Conservation (phyloP, 768 basidiomycete species). For the Leucosporidium creatinivorum region DNA sequence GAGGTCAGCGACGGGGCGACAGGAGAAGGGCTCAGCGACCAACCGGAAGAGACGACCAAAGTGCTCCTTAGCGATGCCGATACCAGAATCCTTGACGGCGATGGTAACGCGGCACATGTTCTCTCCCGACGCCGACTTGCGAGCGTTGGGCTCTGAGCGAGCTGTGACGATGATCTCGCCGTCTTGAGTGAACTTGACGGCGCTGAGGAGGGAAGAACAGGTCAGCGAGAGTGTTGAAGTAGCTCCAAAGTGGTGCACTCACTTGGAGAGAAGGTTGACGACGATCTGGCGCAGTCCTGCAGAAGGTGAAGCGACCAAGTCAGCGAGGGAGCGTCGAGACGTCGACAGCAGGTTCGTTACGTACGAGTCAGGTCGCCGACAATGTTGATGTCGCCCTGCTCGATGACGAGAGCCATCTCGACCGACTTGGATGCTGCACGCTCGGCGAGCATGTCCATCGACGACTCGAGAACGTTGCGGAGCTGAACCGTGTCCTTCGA, state of each 20-base stretch:
- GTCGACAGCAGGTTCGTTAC: background rate
- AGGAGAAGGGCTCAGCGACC: background rate
- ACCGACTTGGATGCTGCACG: conserved; percentile 26
- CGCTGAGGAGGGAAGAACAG: background rate
- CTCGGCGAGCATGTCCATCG: conserved; percentile 32
- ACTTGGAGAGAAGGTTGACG: conserved; percentile 30
- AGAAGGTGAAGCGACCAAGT: background rate
- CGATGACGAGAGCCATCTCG: conserved; percentile 25
- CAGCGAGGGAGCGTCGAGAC: background rate
- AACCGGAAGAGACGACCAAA: conserved; percentile 24
- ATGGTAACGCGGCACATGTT: conserved; percentile 3
- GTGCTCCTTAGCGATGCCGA: conserved; percentile 30
- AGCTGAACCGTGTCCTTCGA: conserved; percentile 9
- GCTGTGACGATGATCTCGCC: conserved; percentile 31
- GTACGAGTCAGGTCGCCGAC: conserved; percentile 18
- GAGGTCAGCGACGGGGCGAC: no score
- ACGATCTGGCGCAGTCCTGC: conserved; percentile 5
- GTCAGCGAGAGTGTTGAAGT: background rate
- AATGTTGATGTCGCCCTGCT: conserved; percentile 29
- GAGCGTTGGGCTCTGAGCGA: background rate
- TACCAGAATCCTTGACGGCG: conserved; percentile 27
- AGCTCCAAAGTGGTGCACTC: background rate
- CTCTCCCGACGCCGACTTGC: background rate
- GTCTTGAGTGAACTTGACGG: conserved; percentile 26
- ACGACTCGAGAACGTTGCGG: conserved; percentile 19